These are phyloP conservation scores for Monosporascus sp. DNA, from an alignment of 2,329 filamentous ascomycete species.

Conservation along the genomic window DNA sequence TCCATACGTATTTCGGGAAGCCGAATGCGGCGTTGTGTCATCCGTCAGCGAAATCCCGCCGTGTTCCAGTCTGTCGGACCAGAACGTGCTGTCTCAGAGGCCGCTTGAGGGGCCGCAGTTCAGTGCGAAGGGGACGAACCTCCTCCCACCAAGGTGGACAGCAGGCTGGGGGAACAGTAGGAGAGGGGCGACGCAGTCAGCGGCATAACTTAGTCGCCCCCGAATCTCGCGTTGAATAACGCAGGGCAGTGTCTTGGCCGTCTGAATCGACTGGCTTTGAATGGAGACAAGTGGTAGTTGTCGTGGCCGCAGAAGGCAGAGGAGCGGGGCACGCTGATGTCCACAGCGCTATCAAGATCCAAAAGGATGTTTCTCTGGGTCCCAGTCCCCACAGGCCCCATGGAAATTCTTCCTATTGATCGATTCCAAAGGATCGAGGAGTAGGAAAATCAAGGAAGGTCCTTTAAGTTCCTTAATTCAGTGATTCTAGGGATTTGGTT, in stretches of 20 bases:
- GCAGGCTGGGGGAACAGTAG: too few relatives aligned
- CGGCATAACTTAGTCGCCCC: not conserved
- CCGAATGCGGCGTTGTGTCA: not conserved
- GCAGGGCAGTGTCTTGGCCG: slow-evolving; percentile 2
- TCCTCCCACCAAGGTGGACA: too few relatives aligned
- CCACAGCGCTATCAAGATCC: not conserved
- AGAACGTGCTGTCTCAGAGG: not conserved
- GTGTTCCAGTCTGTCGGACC: not conserved
- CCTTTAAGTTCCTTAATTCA: too few relatives aligned
- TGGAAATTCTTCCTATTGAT: not conserved
- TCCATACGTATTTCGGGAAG: not conserved
- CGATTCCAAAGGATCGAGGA: not conserved
- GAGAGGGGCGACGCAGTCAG: not conserved
- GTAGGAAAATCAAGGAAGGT: too few relatives aligned
- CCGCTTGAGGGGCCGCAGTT: not conserved
- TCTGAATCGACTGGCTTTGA: slow-evolving; percentile 10
- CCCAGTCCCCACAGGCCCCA: not conserved
- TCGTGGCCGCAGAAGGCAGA: slow-evolving; percentile 8
- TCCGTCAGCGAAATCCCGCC: not conserved
- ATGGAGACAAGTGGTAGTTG: slow-evolving; percentile 27
- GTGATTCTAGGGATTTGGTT: too few relatives aligned
- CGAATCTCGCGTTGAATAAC: not conserved
- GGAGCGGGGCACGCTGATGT: not conserved
- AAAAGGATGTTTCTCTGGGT: not conserved
- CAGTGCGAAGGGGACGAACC: too few relatives aligned